Evolutionary conservation across 1,284 basidiomycete genomes (phyloP).

Genomic region (Somion occarium): DNA sequence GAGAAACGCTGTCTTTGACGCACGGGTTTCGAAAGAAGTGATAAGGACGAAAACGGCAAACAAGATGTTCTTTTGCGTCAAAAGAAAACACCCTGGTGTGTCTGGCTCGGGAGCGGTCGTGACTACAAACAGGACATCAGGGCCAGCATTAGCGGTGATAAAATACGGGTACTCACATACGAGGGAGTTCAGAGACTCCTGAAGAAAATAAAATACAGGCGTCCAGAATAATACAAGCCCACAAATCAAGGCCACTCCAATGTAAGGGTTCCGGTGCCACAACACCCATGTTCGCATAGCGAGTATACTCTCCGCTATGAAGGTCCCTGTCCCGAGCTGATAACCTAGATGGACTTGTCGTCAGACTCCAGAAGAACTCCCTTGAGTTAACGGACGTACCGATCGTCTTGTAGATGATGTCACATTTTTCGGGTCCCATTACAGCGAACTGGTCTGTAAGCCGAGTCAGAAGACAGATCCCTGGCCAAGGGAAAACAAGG

Average conservation of each 20-base stretch:
- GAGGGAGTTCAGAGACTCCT: constrained; percentile 7
- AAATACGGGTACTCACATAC: constrained; percentile 4
- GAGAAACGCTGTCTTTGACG: neutral
- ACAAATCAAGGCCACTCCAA: constrained; percentile 1
- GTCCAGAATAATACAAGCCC: constrained; percentile 7
- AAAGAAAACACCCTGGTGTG: constrained; percentile 5
- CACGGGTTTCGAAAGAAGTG: constrained; percentile 7
- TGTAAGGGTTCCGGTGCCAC: constrained; percentile 6
- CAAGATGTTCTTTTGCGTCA: constrained; percentile 8
- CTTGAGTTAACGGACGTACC: neutral
- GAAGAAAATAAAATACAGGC: constrained; percentile 7
- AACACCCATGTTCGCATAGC: constrained; percentile 13
- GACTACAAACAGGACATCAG: constrained; percentile 2
- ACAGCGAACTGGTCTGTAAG: constrained; percentile 8
- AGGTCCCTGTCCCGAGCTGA: constrained; percentile 4
- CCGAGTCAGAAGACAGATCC: neutral
- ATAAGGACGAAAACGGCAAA: constrained; percentile 7
- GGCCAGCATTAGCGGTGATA: neutral
- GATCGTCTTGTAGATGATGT: constrained; percentile 4
- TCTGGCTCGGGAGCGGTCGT: constrained; percentile 2
- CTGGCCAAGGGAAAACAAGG: neutral
- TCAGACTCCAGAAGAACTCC: neutral
- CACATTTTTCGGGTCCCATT: constrained; percentile 4
- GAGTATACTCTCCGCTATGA: constrained; percentile 8
- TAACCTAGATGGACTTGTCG: neutral